phyloP scores from a whole-genome alignment of 345 rosid species.

The Clausena lansium region DNA sequence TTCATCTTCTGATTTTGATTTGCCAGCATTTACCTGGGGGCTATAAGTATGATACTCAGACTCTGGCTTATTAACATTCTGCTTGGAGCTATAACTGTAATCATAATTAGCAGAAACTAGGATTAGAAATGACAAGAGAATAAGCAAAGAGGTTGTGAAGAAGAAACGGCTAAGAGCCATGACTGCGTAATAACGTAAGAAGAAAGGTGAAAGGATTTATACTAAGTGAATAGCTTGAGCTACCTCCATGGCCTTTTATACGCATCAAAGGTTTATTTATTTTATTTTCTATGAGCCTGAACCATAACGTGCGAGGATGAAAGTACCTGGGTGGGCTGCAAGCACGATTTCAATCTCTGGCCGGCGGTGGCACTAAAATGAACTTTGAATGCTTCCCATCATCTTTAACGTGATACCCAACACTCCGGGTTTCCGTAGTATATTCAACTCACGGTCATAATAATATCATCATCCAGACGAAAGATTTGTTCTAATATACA shows the following conservation, averaged over 20 bases:
- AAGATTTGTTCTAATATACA: neutral
- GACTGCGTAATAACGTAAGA: neutral
- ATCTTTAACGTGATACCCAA: neutral
- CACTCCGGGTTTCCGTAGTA: neutral
- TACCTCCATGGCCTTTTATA: constrained; percentile 3
- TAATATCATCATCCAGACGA: neutral
- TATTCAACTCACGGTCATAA: neutral
- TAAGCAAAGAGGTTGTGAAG: constrained; percentile 1
- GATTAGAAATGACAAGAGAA: constrained; percentile 6
- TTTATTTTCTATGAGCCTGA: neutral
- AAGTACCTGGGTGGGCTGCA: neutral
- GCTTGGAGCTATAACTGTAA: constrained; percentile 4
- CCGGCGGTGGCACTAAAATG: neutral
- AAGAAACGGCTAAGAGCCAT: constrained; percentile 16
- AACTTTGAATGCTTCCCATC: neutral
- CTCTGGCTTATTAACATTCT: neutral
- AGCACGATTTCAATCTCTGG: constrained; percentile 1
- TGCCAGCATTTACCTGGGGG: neutral
- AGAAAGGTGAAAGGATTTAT: neutral
- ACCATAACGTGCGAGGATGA: neutral
- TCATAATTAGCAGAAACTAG: constrained; percentile 20
- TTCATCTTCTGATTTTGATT: neutral
- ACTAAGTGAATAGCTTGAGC: neutral
- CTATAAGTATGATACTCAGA: neutral
- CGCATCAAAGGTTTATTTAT: neutral